These are phyloP conservation scores for Athelia sp. DNA, from an alignment of 1,284 basidiomycete species.

Conservation along the genomic window DNA sequence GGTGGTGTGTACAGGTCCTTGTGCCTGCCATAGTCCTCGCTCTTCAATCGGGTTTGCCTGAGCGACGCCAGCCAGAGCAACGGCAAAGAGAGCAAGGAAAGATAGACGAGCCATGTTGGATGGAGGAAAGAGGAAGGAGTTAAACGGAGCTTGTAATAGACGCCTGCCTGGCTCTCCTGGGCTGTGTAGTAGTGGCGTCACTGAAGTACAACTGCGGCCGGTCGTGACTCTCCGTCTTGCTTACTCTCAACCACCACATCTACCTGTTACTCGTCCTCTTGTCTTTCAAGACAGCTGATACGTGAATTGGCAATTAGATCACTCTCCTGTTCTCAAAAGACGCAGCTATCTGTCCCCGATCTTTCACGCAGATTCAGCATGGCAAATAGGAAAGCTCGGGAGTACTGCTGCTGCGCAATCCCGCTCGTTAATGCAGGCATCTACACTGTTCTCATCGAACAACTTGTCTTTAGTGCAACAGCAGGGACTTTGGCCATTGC, in stretches of 20 bases:
- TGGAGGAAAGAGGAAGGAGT: no score
- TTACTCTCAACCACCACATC: neutral
- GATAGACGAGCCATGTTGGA: conserved; percentile 18
- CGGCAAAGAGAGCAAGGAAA: conserved; percentile 31
- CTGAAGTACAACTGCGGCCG: no score
- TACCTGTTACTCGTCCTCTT: neutral
- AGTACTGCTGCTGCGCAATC: conserved; percentile 82
- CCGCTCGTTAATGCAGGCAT: conserved; percentile 85
- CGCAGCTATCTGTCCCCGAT: neutral
- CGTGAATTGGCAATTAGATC: no score
- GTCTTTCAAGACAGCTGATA: neutral
- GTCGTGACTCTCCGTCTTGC: no score
- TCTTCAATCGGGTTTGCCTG: conserved; percentile 34
- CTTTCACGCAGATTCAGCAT: neutral
- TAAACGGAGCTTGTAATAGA: no score
- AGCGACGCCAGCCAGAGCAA: conserved; percentile 26
- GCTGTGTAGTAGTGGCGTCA: no score
- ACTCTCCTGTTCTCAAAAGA: no score
- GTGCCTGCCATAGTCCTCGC: conserved; percentile 28
- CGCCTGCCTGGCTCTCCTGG: no score
- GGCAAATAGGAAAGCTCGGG: conserved; percentile 47
- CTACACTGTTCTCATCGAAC: conserved; percentile 75
- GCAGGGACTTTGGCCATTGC: conserved; percentile 75
- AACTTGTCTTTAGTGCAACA: conserved; percentile 64
- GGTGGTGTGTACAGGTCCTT: conserved; percentile 28